Evolutionary conservation across 2,329 filamentous ascomycete genomes (phyloP).

Genomic region (Beauveria asiatica): DNA sequence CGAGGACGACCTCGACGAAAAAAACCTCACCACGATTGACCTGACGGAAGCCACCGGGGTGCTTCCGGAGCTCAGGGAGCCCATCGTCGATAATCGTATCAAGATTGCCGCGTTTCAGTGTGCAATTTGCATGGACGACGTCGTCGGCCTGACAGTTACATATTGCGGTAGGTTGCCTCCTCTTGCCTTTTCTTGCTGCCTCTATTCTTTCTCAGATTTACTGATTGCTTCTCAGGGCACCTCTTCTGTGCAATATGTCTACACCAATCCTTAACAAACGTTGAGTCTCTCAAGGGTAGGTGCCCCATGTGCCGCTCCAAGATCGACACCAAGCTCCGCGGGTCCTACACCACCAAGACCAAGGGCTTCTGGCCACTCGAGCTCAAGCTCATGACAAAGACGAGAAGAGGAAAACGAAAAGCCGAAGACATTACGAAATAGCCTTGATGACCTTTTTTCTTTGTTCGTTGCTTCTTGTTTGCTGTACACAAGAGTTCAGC

Average conservation of each 20-base stretch:
- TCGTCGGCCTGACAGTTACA: conserved; percentile 50
- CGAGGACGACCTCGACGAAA: conserved; percentile 10
- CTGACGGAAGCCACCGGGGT: conserved; percentile 32
- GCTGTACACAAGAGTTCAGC: neutral
- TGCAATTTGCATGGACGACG: conserved; percentile 59
- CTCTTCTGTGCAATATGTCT: conserved; percentile 57
- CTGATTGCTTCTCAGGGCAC: conserved; percentile 39
- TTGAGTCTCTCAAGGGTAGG: conserved; percentile 45
- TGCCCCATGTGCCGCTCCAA: conserved; percentile 58
- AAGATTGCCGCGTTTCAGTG: conserved; percentile 53
- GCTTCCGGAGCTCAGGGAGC: conserved; percentile 34
- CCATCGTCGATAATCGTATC: conserved; percentile 38
- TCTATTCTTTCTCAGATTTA: neutral
- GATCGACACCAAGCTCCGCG: conserved; percentile 39
- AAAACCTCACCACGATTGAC: conserved; percentile 25
- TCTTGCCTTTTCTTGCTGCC: neutral
- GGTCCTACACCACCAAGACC: conserved; percentile 33
- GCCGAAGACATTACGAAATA: conserved; percentile 21
- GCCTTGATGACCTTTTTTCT: neutral
- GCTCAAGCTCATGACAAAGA: conserved; percentile 53
- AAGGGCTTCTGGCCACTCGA: conserved; percentile 52
- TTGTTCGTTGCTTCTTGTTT: neutral
- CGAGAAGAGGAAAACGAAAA: conserved; percentile 39
- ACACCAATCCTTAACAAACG: conserved; percentile 46
- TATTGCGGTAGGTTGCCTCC: conserved; percentile 50